These are phyloP conservation scores for Rhodotorula sp. DNA, from an alignment of 1,284 basidiomycete species.

Conservation along the genomic window DNA sequence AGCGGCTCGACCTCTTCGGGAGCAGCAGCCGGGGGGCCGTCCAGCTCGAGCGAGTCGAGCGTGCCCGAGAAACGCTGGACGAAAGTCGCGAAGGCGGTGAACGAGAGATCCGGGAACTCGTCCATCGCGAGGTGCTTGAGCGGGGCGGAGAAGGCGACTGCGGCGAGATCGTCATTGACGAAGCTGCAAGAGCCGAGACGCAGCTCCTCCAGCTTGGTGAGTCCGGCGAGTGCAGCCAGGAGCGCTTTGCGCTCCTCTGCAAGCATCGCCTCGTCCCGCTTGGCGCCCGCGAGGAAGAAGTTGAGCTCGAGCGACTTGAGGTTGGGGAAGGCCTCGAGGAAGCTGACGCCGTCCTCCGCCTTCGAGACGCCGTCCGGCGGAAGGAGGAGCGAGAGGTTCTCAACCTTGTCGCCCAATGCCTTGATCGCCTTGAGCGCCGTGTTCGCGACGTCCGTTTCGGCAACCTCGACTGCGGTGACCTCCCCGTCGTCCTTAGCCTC, in stretches of 20 bases:
- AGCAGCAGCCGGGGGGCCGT: neutral
- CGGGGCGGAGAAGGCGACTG: neutral
- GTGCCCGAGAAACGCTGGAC: conserved; percentile 2
- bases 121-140: conserved; percentile 5
- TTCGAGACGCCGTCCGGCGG: neutral
- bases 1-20: neutral
- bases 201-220: conserved; percentile 1
- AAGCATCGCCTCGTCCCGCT: too few species aligned
- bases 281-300: neutral
- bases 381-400: neutral
- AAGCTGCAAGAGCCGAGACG: neutral
- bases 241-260: neutral
- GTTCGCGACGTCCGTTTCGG: neutral
- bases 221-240: neutral
- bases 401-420: neutral
- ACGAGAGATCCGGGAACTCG: neutral
- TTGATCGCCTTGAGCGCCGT: conserved; percentile 4
- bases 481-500: neutral
- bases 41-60: conserved; percentile 11
- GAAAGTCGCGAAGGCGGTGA: neutral
- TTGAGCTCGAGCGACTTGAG: conserved; percentile 8
- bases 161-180: neutral
- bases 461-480: neutral
- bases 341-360: too few species aligned
- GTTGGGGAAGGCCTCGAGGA: neutral